Base-by-base conservation (phyloP, 768 basidiomycete species). In the Kwoniella sp. region DNA sequence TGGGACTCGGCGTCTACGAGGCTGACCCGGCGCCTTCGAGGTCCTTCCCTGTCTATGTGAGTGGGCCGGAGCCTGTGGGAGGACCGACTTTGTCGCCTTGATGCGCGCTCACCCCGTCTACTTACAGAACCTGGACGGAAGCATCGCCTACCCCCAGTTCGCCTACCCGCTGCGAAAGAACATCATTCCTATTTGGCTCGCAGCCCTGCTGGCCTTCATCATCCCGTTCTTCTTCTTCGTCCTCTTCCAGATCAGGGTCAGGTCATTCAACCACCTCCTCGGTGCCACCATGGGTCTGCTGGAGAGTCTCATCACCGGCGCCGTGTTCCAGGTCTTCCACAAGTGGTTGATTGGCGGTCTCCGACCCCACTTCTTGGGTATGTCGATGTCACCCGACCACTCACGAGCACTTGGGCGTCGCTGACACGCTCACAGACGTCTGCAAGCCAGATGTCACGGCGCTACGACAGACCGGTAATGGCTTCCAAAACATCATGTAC, bases 91-190 rank as follows among this genome's bases (percentile, higher is more conserved):
- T 32, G 15, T 32, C 31, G 15, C 15, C 8, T 32, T 19, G 8
- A 39, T 19, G 20, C 38, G 11, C 11, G 20, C n/a, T n/a, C n/a
- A n/a, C n/a, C n/a, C n/a, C 14, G 41, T 19, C 5, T 19, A 23
- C 15, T 23, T 11, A 5, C 19, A 54, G 52, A 61, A 57, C 46
- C 43, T 29, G 37, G 38, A 61, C 61, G 80, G 80, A 0, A 61
- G 77, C 47, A 76, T 83, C 25, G 80, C 80, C 22, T 81, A 96
- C 52, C 82, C 82, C 0, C 69, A 82, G 62, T 67, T 60, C 47
- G 61, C 61, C 19, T 63, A 62, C 39, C 64, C 64, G 3, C 56
- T 61, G 0, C 75, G 80, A 12, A 79, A 76, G 53, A 79, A 82
- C 59, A 79, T 81, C 54, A 71, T 83, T 33, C 81, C 82, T 9